Evolutionary conservation across 2,329 filamentous ascomycete genomes (phyloP), one percentile per base, ranked within the genome.

Genomic region (Penicillium freii): DNA sequence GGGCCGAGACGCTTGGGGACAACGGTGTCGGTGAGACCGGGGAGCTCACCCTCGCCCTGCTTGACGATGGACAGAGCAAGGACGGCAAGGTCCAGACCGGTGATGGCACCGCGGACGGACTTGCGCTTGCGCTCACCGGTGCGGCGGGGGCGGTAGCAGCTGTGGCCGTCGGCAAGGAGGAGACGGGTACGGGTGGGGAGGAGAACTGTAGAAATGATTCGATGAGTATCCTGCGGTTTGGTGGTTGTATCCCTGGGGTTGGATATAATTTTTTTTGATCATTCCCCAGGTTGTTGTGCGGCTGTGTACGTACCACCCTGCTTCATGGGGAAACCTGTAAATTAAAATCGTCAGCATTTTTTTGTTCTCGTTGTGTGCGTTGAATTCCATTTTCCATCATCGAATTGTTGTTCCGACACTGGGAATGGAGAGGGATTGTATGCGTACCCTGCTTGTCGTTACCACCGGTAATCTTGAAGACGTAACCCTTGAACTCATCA

Each of bases 401-500:
- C 51, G 27, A 50, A 31, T 17, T n/a, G 10, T n/a, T 34, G 1
- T 29, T 38, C 44, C 45, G 42, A 45, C 19, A 27, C 48, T 19
- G 33, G 36, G 19, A 23, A 51, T 47, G 40, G 43, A 52, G 34
- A 55, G 29, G 36, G 54, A 54, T 61, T 46, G 36, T 53, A 43
- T 57, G 54, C 73, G 65, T 76, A 77, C 74, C 94, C 87, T 99
- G 95, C 91, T 99, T 99, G 90, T 99, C 94, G 90, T 99, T 99
- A 79, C 95, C 94, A 77, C 94, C 95, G 75, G 94, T 99, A 85
- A 99, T 97, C 80, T 87, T 89, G 89, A 99, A 92, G 84, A 99
- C 88, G 86, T 99, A 99, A 81, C 94, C 94, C 87, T 97, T 97
- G 90, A 96, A 99, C 84, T 99, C 94, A 78, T 97, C 92, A 77